Conservation (phyloP, 2,329 filamentous ascomycete genomes). For the Xylaria sp. region DNA sequence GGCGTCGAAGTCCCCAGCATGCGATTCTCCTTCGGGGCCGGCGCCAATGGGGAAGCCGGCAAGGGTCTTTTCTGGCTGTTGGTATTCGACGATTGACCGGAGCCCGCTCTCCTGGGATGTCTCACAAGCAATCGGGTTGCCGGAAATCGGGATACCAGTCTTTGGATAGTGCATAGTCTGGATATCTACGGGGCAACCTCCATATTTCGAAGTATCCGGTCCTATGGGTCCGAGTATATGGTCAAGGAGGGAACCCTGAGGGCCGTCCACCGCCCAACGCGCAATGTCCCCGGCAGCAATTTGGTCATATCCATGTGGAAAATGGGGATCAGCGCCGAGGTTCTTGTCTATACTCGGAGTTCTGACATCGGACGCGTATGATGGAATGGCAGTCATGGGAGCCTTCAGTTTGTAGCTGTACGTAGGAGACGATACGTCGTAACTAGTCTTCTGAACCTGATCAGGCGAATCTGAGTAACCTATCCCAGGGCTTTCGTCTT, state of each 20-base stretch:
- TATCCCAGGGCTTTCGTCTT: neutral
- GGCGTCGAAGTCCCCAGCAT: slow-evolving; percentile 49
- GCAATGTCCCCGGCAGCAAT: slow-evolving; percentile 25
- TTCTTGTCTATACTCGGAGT: neutral
- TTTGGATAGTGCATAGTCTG: slow-evolving; percentile 39
- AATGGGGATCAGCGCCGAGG: neutral
- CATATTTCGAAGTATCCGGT: neutral
- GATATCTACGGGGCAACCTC: slow-evolving; percentile 36
- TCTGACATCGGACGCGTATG: neutral
- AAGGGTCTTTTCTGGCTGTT: slow-evolving; percentile 40
- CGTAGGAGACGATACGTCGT: neutral
- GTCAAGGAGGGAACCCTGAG: slow-evolving; percentile 26
- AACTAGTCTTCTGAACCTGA: neutral
- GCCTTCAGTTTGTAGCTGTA: neutral
- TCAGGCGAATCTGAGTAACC: neutral
- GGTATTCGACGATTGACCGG: slow-evolving; percentile 30
- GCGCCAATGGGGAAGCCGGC: slow-evolving; percentile 56
- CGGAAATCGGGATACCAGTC: slow-evolving; percentile 50
- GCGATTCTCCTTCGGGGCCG: slow-evolving; percentile 54
- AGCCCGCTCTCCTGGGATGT: neutral
- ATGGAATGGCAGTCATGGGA: neutral
- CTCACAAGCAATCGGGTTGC: slow-evolving; percentile 17
- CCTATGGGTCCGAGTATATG: slow-evolving; percentile 22
- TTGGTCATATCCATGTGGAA: neutral
- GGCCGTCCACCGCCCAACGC: slow-evolving; percentile 35